Conservation (phyloP, 2,329 filamentous ascomycete species). For the Sarocladium strictum region DNA sequence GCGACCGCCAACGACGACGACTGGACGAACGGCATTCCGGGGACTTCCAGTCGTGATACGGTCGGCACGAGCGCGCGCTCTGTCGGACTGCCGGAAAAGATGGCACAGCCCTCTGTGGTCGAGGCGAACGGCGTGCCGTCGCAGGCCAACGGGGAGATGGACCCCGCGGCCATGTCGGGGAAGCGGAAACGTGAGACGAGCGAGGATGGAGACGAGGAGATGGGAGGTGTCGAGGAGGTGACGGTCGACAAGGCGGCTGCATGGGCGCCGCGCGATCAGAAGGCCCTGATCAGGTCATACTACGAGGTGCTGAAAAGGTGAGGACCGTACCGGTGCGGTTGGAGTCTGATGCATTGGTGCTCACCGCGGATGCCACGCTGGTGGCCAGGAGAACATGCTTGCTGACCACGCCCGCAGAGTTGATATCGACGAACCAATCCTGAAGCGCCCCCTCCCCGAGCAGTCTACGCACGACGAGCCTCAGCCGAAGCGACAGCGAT, state of each 20-base stretch:
- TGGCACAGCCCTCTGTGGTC: slow-evolving; percentile 35
- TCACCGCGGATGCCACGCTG: background rate
- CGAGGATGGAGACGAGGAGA: slow-evolving; percentile 29
- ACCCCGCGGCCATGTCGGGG: slow-evolving; percentile 29
- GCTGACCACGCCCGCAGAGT: slow-evolving; percentile 37
- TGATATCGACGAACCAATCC: slow-evolving; percentile 48
- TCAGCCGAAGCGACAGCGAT: slow-evolving; percentile 55
- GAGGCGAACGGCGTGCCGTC: slow-evolving; percentile 34
- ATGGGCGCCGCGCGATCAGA: slow-evolving; percentile 22
- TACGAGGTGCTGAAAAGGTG: slow-evolving; percentile 33
- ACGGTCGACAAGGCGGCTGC: slow-evolving; percentile 18
- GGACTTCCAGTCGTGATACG: background rate
- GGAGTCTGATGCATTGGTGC: background rate
- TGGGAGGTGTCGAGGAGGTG: slow-evolving; percentile 19
- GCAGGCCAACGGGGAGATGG: slow-evolving; percentile 34
- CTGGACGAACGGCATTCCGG: background rate
- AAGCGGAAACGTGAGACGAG: slow-evolving; percentile 56
- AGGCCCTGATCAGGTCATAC: slow-evolving; percentile 31
- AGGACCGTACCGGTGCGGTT: slow-evolving; percentile 12
- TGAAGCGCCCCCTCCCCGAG: slow-evolving; percentile 47
- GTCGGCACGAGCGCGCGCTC: background rate
- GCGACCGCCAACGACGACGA: slow-evolving; percentile 5
- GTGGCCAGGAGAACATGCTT: slow-evolving; percentile 9
- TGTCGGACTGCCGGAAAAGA: slow-evolving; percentile 14
- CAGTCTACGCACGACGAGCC: slow-evolving; percentile 41